Evolutionary conservation across 306 rosid species (phyloP).

Genomic region (Rosa persica): DNA sequence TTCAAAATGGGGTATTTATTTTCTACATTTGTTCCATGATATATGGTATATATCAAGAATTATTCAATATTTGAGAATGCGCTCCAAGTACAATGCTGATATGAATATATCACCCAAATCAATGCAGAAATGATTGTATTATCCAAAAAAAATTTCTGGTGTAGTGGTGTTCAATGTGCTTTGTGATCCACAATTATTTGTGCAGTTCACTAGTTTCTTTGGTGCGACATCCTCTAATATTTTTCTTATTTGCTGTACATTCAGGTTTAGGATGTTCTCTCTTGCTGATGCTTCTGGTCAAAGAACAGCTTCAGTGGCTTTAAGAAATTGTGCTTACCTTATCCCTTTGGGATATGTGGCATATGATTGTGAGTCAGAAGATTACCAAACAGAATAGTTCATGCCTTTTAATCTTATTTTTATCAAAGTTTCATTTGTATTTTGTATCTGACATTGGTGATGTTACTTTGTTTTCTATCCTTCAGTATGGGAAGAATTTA

Average conservation of each 20-base stretch:
- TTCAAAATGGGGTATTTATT: not conserved
- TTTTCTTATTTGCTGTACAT: slow-evolving; percentile 14
- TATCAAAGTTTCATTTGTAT: not conserved
- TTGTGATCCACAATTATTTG: not conserved
- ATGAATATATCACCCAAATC: no score
- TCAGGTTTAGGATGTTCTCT: slow-evolving; percentile 91
- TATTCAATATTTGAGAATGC: not conserved
- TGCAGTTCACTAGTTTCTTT: slow-evolving; percentile 3
- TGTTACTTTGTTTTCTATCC: not conserved
- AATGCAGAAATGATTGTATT: not conserved
- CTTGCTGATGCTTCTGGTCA: slow-evolving; percentile 80
- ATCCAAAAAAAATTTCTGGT: not conserved
- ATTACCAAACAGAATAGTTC: slow-evolving; percentile 7
- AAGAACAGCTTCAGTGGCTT: slow-evolving; percentile 82
- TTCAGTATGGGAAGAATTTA: not conserved
- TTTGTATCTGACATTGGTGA: not conserved
- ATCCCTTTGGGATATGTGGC: slow-evolving; percentile 93
- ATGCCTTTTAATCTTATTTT: not conserved
- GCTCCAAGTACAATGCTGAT: not conserved
- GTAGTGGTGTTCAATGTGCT: not conserved
- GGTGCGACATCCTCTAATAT: slow-evolving; percentile 9
- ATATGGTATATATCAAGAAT: not conserved
- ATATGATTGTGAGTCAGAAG: slow-evolving; percentile 78
- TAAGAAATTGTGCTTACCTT: slow-evolving; percentile 80
- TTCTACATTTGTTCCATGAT: slow-evolving; percentile 2